A percentile compares a stretch with the other conserved stretches of the same genome.
Conservation (phyloP, 2,329 filamentous ascomycete genomes). For the Helicocarpus griseus region DNA sequence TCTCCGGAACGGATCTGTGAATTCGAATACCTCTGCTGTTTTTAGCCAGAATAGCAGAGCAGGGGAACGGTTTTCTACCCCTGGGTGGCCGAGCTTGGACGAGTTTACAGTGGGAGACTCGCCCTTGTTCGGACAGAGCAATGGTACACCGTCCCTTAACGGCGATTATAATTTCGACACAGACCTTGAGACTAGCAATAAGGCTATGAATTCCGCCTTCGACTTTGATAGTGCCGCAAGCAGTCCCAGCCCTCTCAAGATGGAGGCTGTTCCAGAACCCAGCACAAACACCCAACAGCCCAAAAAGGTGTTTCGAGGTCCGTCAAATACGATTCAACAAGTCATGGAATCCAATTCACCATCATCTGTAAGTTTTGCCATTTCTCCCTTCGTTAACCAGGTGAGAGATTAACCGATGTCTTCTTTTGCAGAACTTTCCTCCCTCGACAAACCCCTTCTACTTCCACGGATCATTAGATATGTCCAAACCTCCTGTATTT, state of each 20-base stretch:
- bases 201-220: constrained; percentile 39
- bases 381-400: not conserved
- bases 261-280: constrained; percentile 18
- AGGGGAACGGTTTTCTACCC: constrained; percentile 20
- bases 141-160: constrained; percentile 26
- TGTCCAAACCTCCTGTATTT: constrained; percentile 25
- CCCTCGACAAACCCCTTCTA: constrained; percentile 23
- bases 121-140: constrained; percentile 30
- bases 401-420: too few relatives aligned
- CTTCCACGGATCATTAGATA: constrained; percentile 26
- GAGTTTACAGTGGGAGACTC: constrained; percentile 29
- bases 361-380: constrained; percentile 21
- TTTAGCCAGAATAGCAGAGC: constrained; percentile 15
- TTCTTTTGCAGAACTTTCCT: constrained; percentile 7
- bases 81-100: constrained; percentile 30
- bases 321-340: constrained; percentile 17
- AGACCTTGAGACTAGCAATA: constrained; percentile 37
- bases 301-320: constrained; percentile 21
- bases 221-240: constrained; percentile 41
- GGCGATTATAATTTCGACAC: constrained; percentile 21
- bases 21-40: constrained; percentile 31
- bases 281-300: constrained; percentile 14
- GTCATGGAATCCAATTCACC: constrained; percentile 13
- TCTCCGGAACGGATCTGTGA: constrained; percentile 30
- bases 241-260: constrained; percentile 34